Conservation (phyloP, 192 early-diverging fungal species). For the Diversispora epigaea region DNA sequence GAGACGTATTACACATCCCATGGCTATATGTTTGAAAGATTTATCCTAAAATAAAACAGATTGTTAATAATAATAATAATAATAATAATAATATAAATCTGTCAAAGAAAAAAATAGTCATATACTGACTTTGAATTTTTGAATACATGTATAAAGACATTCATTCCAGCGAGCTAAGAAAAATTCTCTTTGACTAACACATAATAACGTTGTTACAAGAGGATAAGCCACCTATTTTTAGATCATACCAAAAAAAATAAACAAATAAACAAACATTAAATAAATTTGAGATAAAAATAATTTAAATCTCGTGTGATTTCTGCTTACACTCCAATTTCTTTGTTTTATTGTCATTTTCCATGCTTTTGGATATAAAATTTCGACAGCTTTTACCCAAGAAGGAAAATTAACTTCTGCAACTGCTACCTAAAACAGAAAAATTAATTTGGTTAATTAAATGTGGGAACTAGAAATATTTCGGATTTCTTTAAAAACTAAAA, state of each 20-base stretch:
- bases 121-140: constrained; percentile 53
- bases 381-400: constrained; percentile 88
- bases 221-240: constrained; percentile 71
- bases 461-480: neutral
- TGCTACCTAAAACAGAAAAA: constrained; percentile 61
- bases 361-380: constrained; percentile 86
- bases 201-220: constrained; percentile 83
- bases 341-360: constrained; percentile 89
- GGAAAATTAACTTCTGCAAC: constrained; percentile 94
- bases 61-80: neutral
- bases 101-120: neutral
- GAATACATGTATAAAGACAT: constrained; percentile 66
- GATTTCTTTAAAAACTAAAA: neutral
- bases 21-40: constrained; percentile 65
- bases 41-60: constrained; percentile 55
- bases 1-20: constrained; percentile 78
- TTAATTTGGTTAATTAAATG: neutral
- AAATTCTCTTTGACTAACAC: constrained; percentile 86
- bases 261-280: neutral
- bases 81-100: neutral
- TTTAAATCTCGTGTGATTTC: neutral
- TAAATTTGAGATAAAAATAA: neutral
- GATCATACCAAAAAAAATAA: neutral
- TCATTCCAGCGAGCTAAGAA: constrained; percentile 79
- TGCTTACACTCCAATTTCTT: constrained; percentile 48